Conservation (phyloP, 2,329 filamentous ascomycete species). For the Trichoderma arundinaceum region DNA sequence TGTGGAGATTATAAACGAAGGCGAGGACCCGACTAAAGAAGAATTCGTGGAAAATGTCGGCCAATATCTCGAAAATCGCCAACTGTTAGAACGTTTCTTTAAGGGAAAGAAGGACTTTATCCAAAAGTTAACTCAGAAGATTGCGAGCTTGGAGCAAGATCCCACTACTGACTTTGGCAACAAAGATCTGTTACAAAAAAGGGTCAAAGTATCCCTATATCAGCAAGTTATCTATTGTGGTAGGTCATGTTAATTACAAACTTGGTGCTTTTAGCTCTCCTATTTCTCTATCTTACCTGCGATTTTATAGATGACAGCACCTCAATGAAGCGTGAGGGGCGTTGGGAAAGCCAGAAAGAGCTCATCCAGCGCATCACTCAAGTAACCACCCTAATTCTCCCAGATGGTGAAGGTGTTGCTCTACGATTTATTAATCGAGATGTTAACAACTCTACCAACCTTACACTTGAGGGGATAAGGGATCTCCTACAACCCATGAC, state of each 20-base stretch:
- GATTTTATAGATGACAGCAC: slow-evolving; percentile 4
- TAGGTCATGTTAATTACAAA: background rate
- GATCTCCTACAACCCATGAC: slow-evolving; percentile 1
- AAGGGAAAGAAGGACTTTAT: slow-evolving; percentile 1
- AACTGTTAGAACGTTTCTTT: slow-evolving; percentile 6
- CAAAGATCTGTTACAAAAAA: background rate
- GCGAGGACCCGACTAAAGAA: background rate
- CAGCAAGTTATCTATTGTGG: slow-evolving; percentile 12
- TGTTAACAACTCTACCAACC: background rate
- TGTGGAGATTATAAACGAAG: background rate
- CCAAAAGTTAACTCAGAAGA: background rate
- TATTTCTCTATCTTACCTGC: background rate
- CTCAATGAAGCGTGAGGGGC: slow-evolving; percentile 10
- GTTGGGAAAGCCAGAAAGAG: slow-evolving; percentile 17
- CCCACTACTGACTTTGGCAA: background rate
- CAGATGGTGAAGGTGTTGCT: background rate
- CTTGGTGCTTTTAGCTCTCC: background rate
- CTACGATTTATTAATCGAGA: slow-evolving; percentile 6
- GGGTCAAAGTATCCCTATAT: background rate
- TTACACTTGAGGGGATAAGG: background rate
- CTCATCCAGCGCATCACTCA: slow-evolving; percentile 11
- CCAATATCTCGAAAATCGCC: slow-evolving; percentile 5
- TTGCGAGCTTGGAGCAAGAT: background rate
- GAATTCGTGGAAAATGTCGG: background rate
- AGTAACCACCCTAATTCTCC: background rate